A percentile compares a stretch with the other conserved stretches of the same genome.
Evolutionary conservation across 306 rosid genomes (phyloP).

Genomic region (Gynostemma pentaphyllum): DNA sequence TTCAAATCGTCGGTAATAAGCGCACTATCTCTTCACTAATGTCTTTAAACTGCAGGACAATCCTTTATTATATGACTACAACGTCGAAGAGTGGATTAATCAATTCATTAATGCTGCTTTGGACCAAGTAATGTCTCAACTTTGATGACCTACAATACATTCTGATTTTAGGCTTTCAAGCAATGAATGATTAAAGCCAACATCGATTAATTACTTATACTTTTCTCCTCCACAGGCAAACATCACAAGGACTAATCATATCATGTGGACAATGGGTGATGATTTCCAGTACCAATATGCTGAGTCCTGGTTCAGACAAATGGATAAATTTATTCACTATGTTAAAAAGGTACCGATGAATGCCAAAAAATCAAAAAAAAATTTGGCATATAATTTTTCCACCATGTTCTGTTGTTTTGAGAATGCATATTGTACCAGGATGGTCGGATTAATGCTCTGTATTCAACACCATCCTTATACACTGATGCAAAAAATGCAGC

Average conservation of each 20-base stretch:
- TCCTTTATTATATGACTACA: slow-evolving; percentile 52
- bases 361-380: not conserved
- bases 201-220: slow-evolving; percentile 12
- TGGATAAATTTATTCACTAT: slow-evolving; percentile 84
- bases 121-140: slow-evolving; percentile 40
- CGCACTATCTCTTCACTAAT: slow-evolving; percentile 7
- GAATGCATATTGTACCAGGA: slow-evolving; percentile 41
- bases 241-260: slow-evolving; percentile 73
- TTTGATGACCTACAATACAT: slow-evolving; percentile 7
- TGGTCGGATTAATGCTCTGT: slow-evolving; percentile 76
- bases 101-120: slow-evolving; percentile 44
- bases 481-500: slow-evolving; percentile 69
- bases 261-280: slow-evolving; percentile 99
- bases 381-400: not conserved
- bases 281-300: slow-evolving; percentile 90
- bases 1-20: not conserved
- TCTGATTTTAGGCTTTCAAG: not conserved
- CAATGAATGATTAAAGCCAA: not conserved
- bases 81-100: slow-evolving; percentile 46
- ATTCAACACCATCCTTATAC: slow-evolving; percentile 87
- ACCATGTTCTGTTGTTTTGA: not conserved
- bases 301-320: slow-evolving; percentile 83
- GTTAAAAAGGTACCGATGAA: slow-evolving; percentile 67
- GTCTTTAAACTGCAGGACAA: slow-evolving; percentile 53
- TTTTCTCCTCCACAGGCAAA: slow-evolving; percentile 46